A percentile compares a stretch with the other conserved stretches of the same genome.
Conservation (phyloP, 2,329 filamentous ascomycete species). For the Colletotrichum falcatum region DNA sequence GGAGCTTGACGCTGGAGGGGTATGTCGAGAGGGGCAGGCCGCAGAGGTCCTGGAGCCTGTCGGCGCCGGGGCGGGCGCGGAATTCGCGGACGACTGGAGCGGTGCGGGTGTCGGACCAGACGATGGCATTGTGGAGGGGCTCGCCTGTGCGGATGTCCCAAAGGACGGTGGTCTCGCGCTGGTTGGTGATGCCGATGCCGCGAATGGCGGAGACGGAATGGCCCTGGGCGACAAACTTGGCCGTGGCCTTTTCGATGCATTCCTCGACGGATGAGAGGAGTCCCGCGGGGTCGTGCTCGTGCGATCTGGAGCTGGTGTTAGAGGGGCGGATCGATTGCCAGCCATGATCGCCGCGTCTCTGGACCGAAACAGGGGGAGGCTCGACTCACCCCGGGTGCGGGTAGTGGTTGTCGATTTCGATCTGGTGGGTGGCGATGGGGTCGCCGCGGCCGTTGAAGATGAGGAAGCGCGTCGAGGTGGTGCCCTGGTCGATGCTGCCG, state of each 20-base stretch:
- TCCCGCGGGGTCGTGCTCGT: constrained; percentile 87
- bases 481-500: constrained; percentile 91
- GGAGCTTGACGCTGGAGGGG: constrained; percentile 85
- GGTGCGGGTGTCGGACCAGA: constrained; percentile 91
- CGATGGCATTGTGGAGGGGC: constrained; percentile 85
- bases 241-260: constrained; percentile 82
- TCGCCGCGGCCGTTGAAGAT: constrained; percentile 87
- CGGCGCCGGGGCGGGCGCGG: constrained; percentile 74
- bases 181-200: constrained; percentile 88
- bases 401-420: constrained; percentile 88
- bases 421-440: constrained; percentile 84
- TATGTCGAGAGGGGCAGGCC: constrained; percentile 90
- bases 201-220: constrained; percentile 76
- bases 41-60: constrained; percentile 76
- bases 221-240: constrained; percentile 77
- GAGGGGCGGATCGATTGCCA: not conserved
- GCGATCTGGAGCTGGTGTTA: constrained; percentile 72
- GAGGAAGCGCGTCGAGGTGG: constrained; percentile 88
- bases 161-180: constrained; percentile 87
- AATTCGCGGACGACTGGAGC: constrained; percentile 79
- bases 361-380: constrained; percentile 12
- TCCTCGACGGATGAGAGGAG: constrained; percentile 80
- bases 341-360: not conserved
- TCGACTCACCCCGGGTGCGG: constrained; percentile 81
- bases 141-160: constrained; percentile 87